phyloP scores from a whole-genome alignment of 2,329 filamentous ascomycete species.

The Talaromyces pinophilus region DNA sequence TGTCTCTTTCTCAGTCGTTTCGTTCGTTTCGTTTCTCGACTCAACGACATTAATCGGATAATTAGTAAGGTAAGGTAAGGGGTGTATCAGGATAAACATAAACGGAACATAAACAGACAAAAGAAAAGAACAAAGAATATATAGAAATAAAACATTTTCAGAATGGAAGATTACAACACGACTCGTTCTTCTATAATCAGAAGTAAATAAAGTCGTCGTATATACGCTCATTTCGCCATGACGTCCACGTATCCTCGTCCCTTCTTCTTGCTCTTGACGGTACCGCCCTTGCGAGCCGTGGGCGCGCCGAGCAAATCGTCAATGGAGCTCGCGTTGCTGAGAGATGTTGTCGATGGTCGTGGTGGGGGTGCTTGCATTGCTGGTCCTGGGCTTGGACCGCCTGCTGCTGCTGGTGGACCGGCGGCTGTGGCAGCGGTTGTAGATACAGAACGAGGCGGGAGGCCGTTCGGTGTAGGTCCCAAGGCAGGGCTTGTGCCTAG shows the following conservation, averaged over 20 bases:
- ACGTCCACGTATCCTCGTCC: slow-evolving; percentile 91
- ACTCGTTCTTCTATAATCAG: not conserved
- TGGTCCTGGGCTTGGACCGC: slow-evolving; percentile 29
- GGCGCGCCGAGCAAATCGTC: slow-evolving; percentile 85
- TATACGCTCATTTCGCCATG: slow-evolving; percentile 66
- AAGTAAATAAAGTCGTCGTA: not conserved
- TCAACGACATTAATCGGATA: not conserved
- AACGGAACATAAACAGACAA: not conserved
- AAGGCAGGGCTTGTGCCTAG: slow-evolving; percentile 36
- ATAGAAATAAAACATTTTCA: slow-evolving; percentile 7
- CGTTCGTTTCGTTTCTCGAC: not conserved
- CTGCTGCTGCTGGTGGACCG: slow-evolving; percentile 29
- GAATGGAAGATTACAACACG: not conserved
- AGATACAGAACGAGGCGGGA: slow-evolving; percentile 39
- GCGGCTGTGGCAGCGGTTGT: slow-evolving; percentile 33
- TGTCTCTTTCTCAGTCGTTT: not conserved
- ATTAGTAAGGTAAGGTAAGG: not conserved
- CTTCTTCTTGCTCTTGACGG: slow-evolving; percentile 73
- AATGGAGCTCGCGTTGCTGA: slow-evolving; percentile 92
- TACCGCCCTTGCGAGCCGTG: slow-evolving; percentile 64
- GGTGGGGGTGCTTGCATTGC: slow-evolving; percentile 48
- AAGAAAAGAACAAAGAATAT: not conserved
- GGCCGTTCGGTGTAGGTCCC: slow-evolving; percentile 26
- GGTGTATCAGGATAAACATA: not conserved
- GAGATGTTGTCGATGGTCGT: slow-evolving; percentile 72